Base-by-base conservation (phyloP, 257 asterid species). In the Solanum rostratum region DNA sequence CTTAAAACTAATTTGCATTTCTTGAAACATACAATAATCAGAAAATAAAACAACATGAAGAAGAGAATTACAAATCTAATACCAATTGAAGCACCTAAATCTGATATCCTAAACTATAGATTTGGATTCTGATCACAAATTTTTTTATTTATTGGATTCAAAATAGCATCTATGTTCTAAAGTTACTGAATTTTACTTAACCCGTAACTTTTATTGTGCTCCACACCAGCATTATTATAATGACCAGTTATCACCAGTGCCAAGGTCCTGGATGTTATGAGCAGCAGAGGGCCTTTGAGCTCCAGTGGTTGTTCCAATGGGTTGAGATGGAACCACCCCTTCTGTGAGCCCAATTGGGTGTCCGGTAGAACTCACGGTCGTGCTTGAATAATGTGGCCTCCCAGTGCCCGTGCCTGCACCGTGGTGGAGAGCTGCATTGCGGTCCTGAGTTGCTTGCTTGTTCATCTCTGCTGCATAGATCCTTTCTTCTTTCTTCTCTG, bases 221-320 rank as follows among this genome's bases (percentile, higher is more conserved):
- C 45, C 45, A 6, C 43, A 12, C n/a, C 0, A 12, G 15, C 22
- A 18, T 46, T 29, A 85, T 79, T 89, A 73, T 87, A 83, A 2
- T 87, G 87, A 50, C 92, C 93, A 89, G 16, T 86, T 87, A 50
- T 91, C 93, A 19, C 96, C 91, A 29, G 89, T 87, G 53, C 90
- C 89, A 22, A 85, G 84, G 3, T 85, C 92, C 55, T 57, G 15
- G 8, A 90, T 85, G 70, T 87, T 87, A 5, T 89, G 91, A 0
- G 92, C 92, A 6, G 96, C 85, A 55, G 91, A 85, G 3, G 91
- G 22, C 87, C 90, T 84, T 20, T 79, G 86, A 6, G 92, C 83
- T 43, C 91, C 95, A 3, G 97, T 88, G 66, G 90, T 91, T 0
- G 88, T 84, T 19, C 95, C 92, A 2, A 89, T 84, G 0, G 92